Evolutionary conservation across 2,329 filamentous ascomycete species (phyloP).

Genomic region (Fonsecaea pugnacius): DNA sequence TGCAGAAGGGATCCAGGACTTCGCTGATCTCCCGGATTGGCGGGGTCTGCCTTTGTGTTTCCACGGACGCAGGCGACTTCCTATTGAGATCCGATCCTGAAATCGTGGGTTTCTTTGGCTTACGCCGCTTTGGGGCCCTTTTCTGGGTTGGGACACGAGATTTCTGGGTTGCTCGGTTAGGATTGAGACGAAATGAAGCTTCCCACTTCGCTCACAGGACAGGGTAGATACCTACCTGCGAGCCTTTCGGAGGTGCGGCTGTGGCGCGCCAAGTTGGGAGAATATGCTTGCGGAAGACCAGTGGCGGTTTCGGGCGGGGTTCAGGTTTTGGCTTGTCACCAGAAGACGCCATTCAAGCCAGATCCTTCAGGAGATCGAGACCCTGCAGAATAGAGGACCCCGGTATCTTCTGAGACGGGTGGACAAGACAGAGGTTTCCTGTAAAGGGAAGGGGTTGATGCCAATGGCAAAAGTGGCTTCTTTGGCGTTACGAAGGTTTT

Average conservation of each 20-base stretch:
- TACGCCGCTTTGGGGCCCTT: not conserved
- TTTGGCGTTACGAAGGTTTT: not conserved
- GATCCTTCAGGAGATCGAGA: not conserved
- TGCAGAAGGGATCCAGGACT: conserved; percentile 9
- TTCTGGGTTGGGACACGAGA: not conserved
- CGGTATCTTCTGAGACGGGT: not conserved
- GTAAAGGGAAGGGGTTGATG: not conserved
- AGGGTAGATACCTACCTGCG: not conserved
- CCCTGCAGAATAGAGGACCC: not conserved
- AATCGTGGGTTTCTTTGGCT: not conserved
- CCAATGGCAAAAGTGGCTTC: not conserved
- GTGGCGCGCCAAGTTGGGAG: not conserved
- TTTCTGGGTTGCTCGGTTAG: not conserved
- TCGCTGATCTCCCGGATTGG: not conserved
- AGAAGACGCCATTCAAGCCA: not conserved
- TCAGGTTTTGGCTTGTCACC: not conserved
- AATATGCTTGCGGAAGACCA: not conserved
- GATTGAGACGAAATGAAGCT: not conserved
- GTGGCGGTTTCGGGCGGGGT: not conserved
- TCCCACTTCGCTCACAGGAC: not conserved
- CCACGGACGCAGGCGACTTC: not conserved
- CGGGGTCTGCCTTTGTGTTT: not conserved
- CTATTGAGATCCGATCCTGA: not conserved
- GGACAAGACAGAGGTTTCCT: not conserved
- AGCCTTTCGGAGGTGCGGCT: not conserved